Evolutionary conservation across 2,329 filamentous ascomycete genomes (phyloP), one percentile per base, ranked within the genome.

Genomic region (Fusarium paranaense): DNA sequence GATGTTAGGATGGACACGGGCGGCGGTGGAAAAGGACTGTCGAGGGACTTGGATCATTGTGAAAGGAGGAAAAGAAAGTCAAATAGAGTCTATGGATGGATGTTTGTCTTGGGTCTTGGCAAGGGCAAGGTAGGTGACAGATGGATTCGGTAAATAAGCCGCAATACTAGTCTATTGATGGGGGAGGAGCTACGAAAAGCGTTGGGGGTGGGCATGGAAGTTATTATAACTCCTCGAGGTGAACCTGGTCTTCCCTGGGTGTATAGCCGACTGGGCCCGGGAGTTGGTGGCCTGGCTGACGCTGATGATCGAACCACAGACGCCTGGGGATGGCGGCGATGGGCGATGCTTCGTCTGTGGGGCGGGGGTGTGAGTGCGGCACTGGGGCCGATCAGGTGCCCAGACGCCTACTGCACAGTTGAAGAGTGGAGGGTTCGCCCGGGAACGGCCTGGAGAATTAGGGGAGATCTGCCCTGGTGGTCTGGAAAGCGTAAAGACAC

Each of bases 21-120:
- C 77, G 63, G 77, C 77, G 50, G 77, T 79, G 54, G 77, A 79
- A 70, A 79, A 79, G 50, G 77, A 42, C 62, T 78, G 75, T 71
- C 77, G 74, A 70, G 77, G 56, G 61, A 69, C 61, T 40, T 70
- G 73, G 67, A 76, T 78, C 77, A 79, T 79, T 40, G 62, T 77
- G 76, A 69, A 45, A 67, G 63, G 64, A 47, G 70, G 66, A 63
- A 59, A 58, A 60, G 45, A 42, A 61, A 60, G 45, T 35, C 52
- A 30, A 66, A 57, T 59, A 20, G 38, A 56, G 38, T 56, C 40
- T 68, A 60, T 56, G 61, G 42, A 45, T 72, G 62, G 50, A 35
- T 58, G 27, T 59, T 40, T 71, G 47, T 59, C 62, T 67, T 64
- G 40, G 40, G 56, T 67, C 62, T 75, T 57, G 65, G 65, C 68